These are phyloP conservation scores for Neostapfia colusana DNA, from an alignment of 176 grass and related monocot genomes.

Conservation along the genomic window DNA sequence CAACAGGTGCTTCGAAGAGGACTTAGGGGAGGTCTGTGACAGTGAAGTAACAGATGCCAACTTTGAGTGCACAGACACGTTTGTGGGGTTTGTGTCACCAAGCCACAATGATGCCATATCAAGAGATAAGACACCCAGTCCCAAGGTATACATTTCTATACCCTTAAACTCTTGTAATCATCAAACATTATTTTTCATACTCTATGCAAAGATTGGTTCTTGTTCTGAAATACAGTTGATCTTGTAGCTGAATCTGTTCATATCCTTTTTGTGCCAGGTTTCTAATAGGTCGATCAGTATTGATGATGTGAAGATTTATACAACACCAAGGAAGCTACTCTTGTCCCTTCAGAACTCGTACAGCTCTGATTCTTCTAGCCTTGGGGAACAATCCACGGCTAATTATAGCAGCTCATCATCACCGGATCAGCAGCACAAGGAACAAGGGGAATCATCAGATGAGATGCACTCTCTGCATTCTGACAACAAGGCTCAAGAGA, in stretches of 20 bases:
- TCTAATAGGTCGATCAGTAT: conserved; percentile 47
- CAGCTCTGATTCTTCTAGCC: conserved; percentile 35
- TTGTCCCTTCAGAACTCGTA: conserved; percentile 63
- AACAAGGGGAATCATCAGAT: conserved; percentile 22
- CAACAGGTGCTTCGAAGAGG: conserved; percentile 39
- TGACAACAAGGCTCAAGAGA: conserved; percentile 44
- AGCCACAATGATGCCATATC: conserved; percentile 25
- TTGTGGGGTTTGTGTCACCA: conserved; percentile 63
- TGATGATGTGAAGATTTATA: conserved; percentile 68
- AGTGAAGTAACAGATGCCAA: conserved; percentile 46
- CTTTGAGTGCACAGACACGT: conserved; percentile 47
- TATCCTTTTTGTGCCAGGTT: conserved; percentile 42
- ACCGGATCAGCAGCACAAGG: conserved; percentile 17
- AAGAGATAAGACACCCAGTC: conserved; percentile 56
- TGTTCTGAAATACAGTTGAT: neutral
- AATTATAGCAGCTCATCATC: conserved; percentile 2
- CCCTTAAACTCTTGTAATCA: neutral
- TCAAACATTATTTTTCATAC: conserved; percentile 1
- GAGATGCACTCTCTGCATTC: conserved; percentile 34
- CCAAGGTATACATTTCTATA: conserved; percentile 47
- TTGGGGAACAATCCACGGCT: conserved; percentile 6
- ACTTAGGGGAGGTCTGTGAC: conserved; percentile 49
- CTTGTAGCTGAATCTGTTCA: neutral
- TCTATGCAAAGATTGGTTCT: neutral
- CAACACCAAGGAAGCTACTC: conserved; percentile 71